Evolutionary conservation across 495 filamentous ascomycete species (phyloP).

Genomic region (Neurospora sp.): DNA sequence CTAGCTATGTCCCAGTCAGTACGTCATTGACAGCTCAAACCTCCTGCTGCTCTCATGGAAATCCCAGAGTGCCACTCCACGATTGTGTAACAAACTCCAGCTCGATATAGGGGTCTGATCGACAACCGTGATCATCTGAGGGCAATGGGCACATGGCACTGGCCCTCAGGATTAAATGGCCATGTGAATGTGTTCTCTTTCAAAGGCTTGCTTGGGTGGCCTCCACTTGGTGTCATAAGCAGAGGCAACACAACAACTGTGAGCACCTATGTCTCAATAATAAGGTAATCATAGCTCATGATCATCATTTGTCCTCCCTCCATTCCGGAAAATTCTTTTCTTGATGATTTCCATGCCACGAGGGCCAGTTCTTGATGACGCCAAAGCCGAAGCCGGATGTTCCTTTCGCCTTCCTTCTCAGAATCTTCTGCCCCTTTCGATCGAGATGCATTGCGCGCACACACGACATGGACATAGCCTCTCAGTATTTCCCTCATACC

Average conservation of each 20-base stretch:
- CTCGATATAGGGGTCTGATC: not conserved
- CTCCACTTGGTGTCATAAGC: not conserved
- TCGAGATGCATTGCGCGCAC: not conserved
- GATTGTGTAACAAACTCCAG: not conserved
- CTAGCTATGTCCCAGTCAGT: not conserved
- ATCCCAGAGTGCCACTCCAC: not conserved
- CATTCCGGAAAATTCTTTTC: not conserved
- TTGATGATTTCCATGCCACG: not conserved
- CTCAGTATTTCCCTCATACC: not conserved
- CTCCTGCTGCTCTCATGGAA: not conserved
- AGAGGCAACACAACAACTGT: not conserved
- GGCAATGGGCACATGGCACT: too few species aligned
- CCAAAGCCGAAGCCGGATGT: too few species aligned
- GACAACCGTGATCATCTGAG: not conserved
- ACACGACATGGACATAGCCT: not conserved
- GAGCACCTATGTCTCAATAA: not conserved
- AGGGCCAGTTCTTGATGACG: not conserved
- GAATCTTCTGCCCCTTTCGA: not conserved
- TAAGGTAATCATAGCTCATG: not conserved
- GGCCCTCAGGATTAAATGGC: not conserved
- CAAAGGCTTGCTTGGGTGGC: not conserved
- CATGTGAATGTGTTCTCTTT: not conserved
- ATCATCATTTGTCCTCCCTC: not conserved
- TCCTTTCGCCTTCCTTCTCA: not conserved
- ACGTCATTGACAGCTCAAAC: not conserved